Base-by-base conservation (phyloP, 148 eudicot genomes). In the Camellia japonica region DNA sequence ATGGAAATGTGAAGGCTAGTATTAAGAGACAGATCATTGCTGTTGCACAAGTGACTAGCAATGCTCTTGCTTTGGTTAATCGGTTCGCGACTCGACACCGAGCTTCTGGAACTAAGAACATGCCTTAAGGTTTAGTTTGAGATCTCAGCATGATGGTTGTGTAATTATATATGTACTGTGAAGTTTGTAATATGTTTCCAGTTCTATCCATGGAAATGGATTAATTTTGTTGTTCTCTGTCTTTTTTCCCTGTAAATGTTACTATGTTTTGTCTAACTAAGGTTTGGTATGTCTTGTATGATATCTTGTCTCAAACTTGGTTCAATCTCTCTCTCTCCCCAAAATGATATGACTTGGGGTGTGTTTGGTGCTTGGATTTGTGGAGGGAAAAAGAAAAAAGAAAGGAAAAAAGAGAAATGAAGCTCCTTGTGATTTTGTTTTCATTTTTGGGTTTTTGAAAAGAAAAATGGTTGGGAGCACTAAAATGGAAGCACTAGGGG, bases 1-100 rank as follows among this genome's bases (percentile, higher is more conserved):
- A 80, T 49, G 92, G 86, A 3, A 69, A 76, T 8, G 20, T 90
- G 43, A 85, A 85, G 73, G 75, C 42, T 20, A 82, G 47, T 56
- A 65, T 92, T 67, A 87, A 52, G 59, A 75, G 52, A 61, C 81
- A 85, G 47, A 78, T 92, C 15, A 75, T 15, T 46, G 60, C 41
- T 47, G 90, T 87, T 64, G 82, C 88, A 8, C 87, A 87, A 65
- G 82, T 89, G 68, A 89, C 93, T 59, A 90, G 93, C 76, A 90
- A 88, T 65, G 93, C 93, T 6, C 89, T 92, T 7, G 93, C 93
- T 41, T 74, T 92, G 73, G 92, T 89, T 55, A 90, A 87, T 69
- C 87, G 67, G 43, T 91, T 84, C 58, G 89, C 87, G 55, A 14
- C 69, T 2, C 73, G 79, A 54, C 79, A 70, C 18, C n/a, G 16